Evolutionary conservation across 1,139 yeast species (phyloP), one percentile per base, ranked within the genome.

Genomic region (Hanseniaspora gamundiae): DNA sequence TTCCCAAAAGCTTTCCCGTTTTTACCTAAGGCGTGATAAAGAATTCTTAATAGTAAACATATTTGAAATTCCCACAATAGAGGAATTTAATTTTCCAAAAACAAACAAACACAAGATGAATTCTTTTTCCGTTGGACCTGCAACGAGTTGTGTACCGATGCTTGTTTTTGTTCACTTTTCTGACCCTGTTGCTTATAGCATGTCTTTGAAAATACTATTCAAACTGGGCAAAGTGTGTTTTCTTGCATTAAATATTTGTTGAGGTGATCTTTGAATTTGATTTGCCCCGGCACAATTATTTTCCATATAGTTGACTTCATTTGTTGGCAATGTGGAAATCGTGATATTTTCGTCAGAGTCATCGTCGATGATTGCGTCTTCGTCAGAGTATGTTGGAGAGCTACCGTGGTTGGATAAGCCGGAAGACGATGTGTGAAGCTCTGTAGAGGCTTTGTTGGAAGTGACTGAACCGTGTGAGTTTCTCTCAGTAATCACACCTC

Each of bases 341-440:
- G n/a, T 7, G 6, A 11, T 14, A 4, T 24, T 24, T 9, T 26
- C 26, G 2, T 26, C 30, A 19, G 39, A 44, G 16, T 44, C 46
- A 35, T 44, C 46, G 21, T 44, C 46, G 10, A 44, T 35, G 13
- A 38, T 41, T 11, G 39, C 41, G 35, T 43, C 45, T 16, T 43
- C 45, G 19, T 40, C 45, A 4, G 36, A 33, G 13, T 33, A 17
- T 13, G 9, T 30, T 30, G 35, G 35, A 11, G 35, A 30, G 35
- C 14, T 30, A n/a, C 35, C 35, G 17, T 30, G 14, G 14, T 35
- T 33, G 21, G 8, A 10, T 6, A 11, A 7, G 14, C 17, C 38
- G 13, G 26, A 14, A 3, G 27, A 29, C 16, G 36, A n/a, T 19
- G 42, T n/a, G n/a, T n/a, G n/a, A n/a, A n/a, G n/a, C n/a, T n/a